A percentile compares a stretch with the other conserved stretches of the same genome.
Conservation (phyloP, 2,329 filamentous ascomycete species). For the Neofusicoccum kwambonambiense region DNA sequence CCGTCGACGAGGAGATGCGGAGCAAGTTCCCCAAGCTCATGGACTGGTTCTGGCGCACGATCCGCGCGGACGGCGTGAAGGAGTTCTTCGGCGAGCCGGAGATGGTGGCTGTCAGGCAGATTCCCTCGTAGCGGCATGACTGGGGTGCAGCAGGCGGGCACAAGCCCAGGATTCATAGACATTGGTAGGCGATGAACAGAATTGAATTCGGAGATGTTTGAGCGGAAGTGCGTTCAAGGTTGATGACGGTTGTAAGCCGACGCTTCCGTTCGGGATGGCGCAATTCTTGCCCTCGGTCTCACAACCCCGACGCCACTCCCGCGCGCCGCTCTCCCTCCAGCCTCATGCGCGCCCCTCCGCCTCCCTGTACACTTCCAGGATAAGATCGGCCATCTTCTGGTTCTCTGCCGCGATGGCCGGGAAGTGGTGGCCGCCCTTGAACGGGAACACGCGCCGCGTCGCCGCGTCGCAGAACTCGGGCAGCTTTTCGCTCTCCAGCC, state of each 20-base stretch:
- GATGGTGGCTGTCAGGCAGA: not conserved
- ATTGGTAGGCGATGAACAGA: not conserved
- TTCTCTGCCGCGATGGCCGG: slow-evolving; percentile 32
- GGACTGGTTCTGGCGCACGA: slow-evolving; percentile 25
- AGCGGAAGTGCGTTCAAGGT: not conserved
- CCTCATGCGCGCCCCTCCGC: not conserved
- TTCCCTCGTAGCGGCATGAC: not conserved
- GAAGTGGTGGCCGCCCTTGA: slow-evolving; percentile 39
- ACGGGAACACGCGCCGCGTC: slow-evolving; percentile 27
- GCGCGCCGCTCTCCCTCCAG: not conserved
- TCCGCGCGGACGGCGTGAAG: slow-evolving; percentile 22
- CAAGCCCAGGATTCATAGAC: not conserved
- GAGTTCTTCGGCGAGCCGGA: slow-evolving; percentile 20
- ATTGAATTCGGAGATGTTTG: not conserved
- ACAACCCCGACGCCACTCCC: not conserved
- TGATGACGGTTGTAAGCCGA: not conserved
- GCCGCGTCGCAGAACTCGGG: slow-evolving; percentile 27
- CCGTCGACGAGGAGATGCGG: slow-evolving; percentile 24
- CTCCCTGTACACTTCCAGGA: slow-evolving; percentile 20
- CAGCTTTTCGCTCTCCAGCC: slow-evolving; percentile 32
- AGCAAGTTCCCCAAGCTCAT: slow-evolving; percentile 21
- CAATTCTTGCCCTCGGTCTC: not conserved
- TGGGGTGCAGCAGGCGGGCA: not conserved
- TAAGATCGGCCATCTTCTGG: slow-evolving; percentile 30
- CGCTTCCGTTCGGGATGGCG: not conserved